phyloP scores from a whole-genome alignment of 176 grass and related monocot species.

The Ensete ventricosum region DNA sequence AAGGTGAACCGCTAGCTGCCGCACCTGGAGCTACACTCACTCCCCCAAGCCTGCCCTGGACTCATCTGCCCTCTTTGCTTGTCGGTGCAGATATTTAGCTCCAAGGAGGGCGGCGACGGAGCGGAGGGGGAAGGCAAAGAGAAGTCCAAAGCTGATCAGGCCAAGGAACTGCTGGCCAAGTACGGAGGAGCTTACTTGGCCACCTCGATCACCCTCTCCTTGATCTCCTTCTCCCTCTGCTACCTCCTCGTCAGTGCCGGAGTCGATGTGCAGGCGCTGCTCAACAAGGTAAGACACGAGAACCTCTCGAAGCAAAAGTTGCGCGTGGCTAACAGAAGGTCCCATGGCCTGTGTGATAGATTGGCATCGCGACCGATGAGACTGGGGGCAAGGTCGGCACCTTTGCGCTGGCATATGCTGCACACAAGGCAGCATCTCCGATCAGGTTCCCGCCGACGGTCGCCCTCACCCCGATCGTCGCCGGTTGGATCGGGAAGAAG shows the following conservation, averaged over 20 bases:
- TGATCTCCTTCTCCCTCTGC: constrained; percentile 86
- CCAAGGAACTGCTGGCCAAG: constrained; percentile 91
- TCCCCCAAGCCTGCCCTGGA: too few species aligned
- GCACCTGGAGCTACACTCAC: too few species aligned
- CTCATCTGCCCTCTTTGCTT: not conserved
- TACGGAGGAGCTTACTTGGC: constrained; percentile 93
- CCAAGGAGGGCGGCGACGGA: constrained; percentile 35
- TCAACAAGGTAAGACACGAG: constrained; percentile 43
- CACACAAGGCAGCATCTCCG: constrained; percentile 88
- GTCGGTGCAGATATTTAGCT: constrained; percentile 62
- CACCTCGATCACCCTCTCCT: constrained; percentile 80
- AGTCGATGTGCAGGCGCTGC: constrained; percentile 77
- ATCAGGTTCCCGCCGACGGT: constrained; percentile 99
- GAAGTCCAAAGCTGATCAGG: constrained; percentile 74
- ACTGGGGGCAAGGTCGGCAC: constrained; percentile 83
- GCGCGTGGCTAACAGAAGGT: too few species aligned
- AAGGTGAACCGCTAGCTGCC: constrained; percentile 33
- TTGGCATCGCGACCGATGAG: constrained; percentile 63
- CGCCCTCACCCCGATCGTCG: constrained; percentile 81
- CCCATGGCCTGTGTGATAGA: constrained; percentile 11
- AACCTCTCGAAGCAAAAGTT: too few species aligned
- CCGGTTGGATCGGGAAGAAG: constrained; percentile 78
- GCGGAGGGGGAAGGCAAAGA: constrained; percentile 27
- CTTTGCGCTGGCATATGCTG: constrained; percentile 78
- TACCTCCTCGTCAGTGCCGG: constrained; percentile 85